Percentiles rank a stretch among this genome's conserved stretches.
These are phyloP conservation scores for Acanthochlamys bracteata DNA, from an alignment of 106 monocot species.

Conservation along the genomic window DNA sequence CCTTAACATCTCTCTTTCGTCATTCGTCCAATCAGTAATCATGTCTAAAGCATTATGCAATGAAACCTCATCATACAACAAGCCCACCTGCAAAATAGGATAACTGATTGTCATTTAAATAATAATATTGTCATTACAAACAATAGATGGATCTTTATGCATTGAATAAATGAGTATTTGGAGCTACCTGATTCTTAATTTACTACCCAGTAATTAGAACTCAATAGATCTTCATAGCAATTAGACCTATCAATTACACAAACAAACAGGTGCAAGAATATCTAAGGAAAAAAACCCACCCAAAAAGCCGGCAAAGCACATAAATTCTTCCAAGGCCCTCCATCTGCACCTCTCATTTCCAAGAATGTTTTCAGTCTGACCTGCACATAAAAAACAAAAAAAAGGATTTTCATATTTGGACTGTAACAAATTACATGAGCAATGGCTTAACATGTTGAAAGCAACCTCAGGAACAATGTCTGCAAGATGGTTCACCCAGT, in stretches of 20 bases:
- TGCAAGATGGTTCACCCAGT: constrained; percentile 99
- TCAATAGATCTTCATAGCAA: too few relatives aligned
- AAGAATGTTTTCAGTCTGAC: constrained; percentile 93
- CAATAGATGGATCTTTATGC: too few relatives aligned
- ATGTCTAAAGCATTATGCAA: constrained; percentile 80
- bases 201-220: too few relatives aligned
- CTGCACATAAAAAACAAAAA: constrained; percentile 27
- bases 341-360: constrained; percentile 99
- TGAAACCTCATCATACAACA: constrained; percentile 90
- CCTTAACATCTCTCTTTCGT: constrained; percentile 89
- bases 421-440: background rate
- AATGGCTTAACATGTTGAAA: background rate
- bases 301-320: constrained; percentile 98
- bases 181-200: too few relatives aligned
- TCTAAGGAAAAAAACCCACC: constrained; percentile 31
- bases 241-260: too few relatives aligned
- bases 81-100: constrained; percentile 74
- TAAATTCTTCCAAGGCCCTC: constrained; percentile 96
- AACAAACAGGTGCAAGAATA: too few relatives aligned
- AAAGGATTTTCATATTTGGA: background rate
- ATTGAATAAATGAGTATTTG: too few relatives aligned
- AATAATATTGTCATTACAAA: too few relatives aligned
- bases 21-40: constrained; percentile 86
- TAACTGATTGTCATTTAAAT: too few relatives aligned
- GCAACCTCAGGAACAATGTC: constrained; percentile 95